phyloP scores from a whole-genome alignment of 148 eudicot species.

The Cornus suecica region DNA sequence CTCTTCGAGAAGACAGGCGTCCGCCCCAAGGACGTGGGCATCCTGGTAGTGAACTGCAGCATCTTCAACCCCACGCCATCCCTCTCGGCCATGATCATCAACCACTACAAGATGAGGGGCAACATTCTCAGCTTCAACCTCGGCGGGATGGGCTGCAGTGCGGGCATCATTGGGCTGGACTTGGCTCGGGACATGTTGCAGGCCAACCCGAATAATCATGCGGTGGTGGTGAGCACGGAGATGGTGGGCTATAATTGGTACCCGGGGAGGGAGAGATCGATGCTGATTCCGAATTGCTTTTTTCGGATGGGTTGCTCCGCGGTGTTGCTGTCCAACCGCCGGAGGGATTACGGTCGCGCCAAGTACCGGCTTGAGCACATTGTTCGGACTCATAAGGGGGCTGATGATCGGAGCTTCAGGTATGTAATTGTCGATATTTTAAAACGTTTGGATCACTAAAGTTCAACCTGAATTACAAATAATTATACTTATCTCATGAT shows the following conservation, averaged over 20 bases:
- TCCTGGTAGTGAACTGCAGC: conserved; percentile 97
- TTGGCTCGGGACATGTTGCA: conserved; percentile 88
- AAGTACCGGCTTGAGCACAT: conserved; percentile 94
- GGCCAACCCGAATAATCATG: conserved; percentile 86
- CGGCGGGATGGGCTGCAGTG: conserved; percentile 99
- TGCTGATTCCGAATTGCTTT: conserved; percentile 93
- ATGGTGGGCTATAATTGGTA: conserved; percentile 97
- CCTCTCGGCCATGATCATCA: conserved; percentile 92
- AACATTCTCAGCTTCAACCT: conserved; percentile 86
- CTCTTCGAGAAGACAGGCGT: conserved; percentile 71
- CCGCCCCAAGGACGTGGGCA: conserved; percentile 79
- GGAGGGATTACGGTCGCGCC: conserved; percentile 67
- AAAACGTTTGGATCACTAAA: too few species aligned
- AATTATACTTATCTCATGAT: too few species aligned
- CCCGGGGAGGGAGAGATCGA: conserved; percentile 68
- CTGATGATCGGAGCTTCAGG: conserved; percentile 91
- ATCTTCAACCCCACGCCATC: conserved; percentile 97
- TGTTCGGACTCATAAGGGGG: conserved; percentile 90
- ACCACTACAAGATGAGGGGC: conserved; percentile 94
- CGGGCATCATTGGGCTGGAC: conserved; percentile 73
- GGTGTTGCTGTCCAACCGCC: conserved; percentile 73
- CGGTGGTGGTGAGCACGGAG: conserved; percentile 89
- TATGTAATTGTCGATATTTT: too few species aligned
- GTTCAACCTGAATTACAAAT: too few species aligned
- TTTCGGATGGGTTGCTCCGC: conserved; percentile 98